Percentiles rank a stretch among this genome's conserved stretches.
Evolutionary conservation across 1,284 basidiomycete genomes (phyloP).

Genomic region (Ceratobasidium sp.): DNA sequence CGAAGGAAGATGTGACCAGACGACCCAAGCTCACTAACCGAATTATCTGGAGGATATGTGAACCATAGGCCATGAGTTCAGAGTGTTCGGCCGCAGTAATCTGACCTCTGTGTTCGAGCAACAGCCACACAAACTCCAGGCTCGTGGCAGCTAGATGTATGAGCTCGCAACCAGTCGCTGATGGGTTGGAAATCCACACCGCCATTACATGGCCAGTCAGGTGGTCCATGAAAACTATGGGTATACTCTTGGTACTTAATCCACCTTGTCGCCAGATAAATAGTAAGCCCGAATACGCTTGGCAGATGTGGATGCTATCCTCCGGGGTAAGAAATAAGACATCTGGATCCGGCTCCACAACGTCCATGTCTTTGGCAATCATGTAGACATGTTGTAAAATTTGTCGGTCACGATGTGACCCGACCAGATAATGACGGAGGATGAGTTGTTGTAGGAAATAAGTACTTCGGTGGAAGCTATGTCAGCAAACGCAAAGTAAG

Average conservation of each 20-base stretch:
- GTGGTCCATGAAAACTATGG: neutral
- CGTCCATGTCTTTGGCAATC: neutral
- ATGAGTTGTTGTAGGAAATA: too few relatives aligned
- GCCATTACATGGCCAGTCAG: neutral
- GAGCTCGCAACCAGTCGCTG: neutral
- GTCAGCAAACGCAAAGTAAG: too few relatives aligned
- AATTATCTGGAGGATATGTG: neutral
- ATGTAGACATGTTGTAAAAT: neutral
- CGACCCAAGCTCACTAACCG: neutral
- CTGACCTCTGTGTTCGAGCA: neutral
- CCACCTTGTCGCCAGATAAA: neutral
- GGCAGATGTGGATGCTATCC: neutral
- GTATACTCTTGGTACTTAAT: neutral
- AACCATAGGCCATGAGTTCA: neutral
- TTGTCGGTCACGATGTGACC: neutral
- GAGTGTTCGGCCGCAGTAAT: neutral
- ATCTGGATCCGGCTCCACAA: too few relatives aligned
- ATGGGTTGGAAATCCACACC: neutral
- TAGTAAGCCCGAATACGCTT: constrained; percentile 1
- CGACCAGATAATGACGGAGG: constrained; percentile 6
- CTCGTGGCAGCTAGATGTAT: neutral
- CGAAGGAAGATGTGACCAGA: neutral
- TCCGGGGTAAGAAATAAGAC: neutral
- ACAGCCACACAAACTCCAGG: neutral
- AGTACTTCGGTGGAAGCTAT: too few relatives aligned